phyloP scores from a whole-genome alignment of 441 rosid species.

The Populus hybrid region DNA sequence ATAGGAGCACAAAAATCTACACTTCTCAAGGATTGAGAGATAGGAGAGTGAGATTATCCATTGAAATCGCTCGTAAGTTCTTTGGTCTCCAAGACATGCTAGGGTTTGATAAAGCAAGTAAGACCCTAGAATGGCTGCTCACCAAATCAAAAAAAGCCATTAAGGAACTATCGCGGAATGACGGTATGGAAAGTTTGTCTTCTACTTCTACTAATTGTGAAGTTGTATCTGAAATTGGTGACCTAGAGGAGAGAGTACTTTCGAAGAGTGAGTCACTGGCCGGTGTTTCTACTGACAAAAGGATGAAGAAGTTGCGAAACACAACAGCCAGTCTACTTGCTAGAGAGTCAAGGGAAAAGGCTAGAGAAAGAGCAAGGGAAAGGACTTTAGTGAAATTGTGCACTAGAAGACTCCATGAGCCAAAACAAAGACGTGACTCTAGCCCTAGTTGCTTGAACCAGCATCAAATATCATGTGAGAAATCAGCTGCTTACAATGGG shows the following conservation, averaged over 20 bases:
- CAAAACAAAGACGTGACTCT: conserved; percentile 24
- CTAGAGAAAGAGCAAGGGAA: conserved; percentile 42
- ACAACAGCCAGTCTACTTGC: conserved; percentile 17
- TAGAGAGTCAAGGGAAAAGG: conserved; percentile 43
- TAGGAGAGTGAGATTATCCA: conserved; percentile 77
- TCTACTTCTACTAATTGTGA: conserved; percentile 8
- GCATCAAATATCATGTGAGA: conserved; percentile 18
- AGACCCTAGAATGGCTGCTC: conserved; percentile 75
- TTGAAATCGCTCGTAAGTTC: conserved; percentile 58
- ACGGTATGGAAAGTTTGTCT: conserved; percentile 3
- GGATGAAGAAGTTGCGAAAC: conserved; percentile 22
- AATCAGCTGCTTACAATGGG: neutral
- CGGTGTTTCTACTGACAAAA: conserved; percentile 6
- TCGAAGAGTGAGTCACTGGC: conserved; percentile 13
- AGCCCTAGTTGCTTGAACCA: conserved; percentile 13
- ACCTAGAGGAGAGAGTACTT: conserved; percentile 18
- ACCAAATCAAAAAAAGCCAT: conserved; percentile 57
- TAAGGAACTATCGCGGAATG: conserved; percentile 26
- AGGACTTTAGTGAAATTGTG: conserved; percentile 39
- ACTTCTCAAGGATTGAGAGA: conserved; percentile 76
- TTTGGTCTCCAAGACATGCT: conserved; percentile 79
- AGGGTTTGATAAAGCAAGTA: conserved; percentile 75
- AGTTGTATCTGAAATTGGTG: conserved; percentile 17
- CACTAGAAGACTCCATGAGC: conserved; percentile 14
- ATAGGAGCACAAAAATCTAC: conserved; percentile 66